Evolutionary conservation across 768 basidiomycete species (phyloP), one percentile per base, ranked within the genome.

Genomic region (Suillus tomentosus): DNA sequence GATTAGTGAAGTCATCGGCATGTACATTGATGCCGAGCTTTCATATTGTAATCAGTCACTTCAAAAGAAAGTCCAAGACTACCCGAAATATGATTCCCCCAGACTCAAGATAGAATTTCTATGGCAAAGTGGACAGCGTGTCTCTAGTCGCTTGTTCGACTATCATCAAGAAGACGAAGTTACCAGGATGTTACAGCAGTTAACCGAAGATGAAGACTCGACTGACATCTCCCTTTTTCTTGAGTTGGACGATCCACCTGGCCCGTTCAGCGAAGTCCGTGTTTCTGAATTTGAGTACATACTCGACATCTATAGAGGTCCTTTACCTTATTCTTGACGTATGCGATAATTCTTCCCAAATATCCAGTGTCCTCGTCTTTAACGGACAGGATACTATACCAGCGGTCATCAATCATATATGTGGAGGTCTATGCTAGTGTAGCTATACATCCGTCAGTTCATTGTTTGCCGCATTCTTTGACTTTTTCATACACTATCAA

Each of bases 141-240:
- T 55, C 54, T 22, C n/a, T 5, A 55, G 54, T 55, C n/a, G 54
- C 36, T 55, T 55, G 54, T 55, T 55, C n/a, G 36, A 55, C 36
- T 36, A 14, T 55, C 54, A 55, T 37, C 54, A 55, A 36, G 34
- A 3, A 37, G 36, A 37, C 54, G 8, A 55, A n/a, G 54, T 55
- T 22, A 37, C 36, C 54, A n/a, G 13, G 6, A 37, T 36, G n/a
- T 31, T 55, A 14, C 34, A 13, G 6, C 54, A 14, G 13, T 37
- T 55, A 7, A 22, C 1, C 11, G 54, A 22, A 14, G 36, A n/a
- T 22, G 8, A 2, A 6, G 34, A 36, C 13, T 55, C n/a, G 11
- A 14, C 7, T 55, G 36, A 7, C 6, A 15, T 13, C 6, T 55
- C 54, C 34, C 54, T 55, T n/a, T 37, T 55, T 37, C 36, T 55